Base-by-base conservation (phyloP, 306 rosid species). In the Lablab purpureus region DNA sequence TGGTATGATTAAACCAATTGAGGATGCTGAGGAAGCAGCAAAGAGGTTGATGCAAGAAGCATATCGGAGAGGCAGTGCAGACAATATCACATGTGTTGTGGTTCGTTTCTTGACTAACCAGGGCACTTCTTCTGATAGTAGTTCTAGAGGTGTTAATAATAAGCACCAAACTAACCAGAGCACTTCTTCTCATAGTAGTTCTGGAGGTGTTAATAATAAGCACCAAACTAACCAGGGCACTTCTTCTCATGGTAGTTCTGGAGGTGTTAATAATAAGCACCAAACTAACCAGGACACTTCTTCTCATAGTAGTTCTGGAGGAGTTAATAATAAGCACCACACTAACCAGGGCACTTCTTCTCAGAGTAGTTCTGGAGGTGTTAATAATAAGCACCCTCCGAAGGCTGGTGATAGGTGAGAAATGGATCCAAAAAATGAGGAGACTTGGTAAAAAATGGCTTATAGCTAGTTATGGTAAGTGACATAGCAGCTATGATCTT, bases 21-120 rank as follows among this genome's bases (percentile, higher is more conserved):
- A 76, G 80, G 94, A 94, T 58, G 85, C 98, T 40, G 96, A 94
- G 85, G 94, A 89, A 59, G 93, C 94, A 2, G 94, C 98, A n/a
- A 94, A 92, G 87, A 90, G 89, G 78, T 82, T 94, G 85, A 84
- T 92, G 93, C 89, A 82, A 75, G 98, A 94, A 87, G 98, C 98
- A 78, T 85, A 54, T 67, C 91, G 88, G 78, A 90, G 97, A 88
- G 97, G 98, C 13, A 94, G 98, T 70, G 92, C 98, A 32, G 98
- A 94, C 81, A 94, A 94, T 74, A 90, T 94, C 80, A 94, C 98
- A 10, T 88, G 91, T 11, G 94, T 94, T 23, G 98, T 94, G 14
- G 98, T 94, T 52, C 98, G 98, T 77, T 94, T 94, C 93, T 85
- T 87, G 87, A 79, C 78, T 60, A 84, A 87, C 79, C 91, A 87